phyloP scores from a whole-genome alignment of 257 asterid species.

The Solanum paucissectum region DNA sequence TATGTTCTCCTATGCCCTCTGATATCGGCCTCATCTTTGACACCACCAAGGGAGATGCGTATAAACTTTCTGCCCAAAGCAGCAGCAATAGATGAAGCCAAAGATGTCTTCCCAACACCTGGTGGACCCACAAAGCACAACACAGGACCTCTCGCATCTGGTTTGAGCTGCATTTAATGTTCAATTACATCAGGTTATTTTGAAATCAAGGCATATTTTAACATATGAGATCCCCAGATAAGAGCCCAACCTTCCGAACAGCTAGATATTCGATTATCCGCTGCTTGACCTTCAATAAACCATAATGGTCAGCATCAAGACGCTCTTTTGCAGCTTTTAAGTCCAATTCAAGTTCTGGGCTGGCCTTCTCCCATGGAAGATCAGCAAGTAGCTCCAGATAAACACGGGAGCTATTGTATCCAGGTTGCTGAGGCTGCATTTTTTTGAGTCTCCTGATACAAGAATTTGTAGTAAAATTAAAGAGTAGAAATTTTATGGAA shows the following conservation, averaged over 20 bases:
- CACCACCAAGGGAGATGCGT: slow-evolving; percentile 98
- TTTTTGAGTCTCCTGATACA: slow-evolving; percentile 84
- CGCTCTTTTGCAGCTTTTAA: slow-evolving; percentile 83
- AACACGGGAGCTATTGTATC: slow-evolving; percentile 83
- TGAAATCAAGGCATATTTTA: neutral
- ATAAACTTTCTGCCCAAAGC: slow-evolving; percentile 94
- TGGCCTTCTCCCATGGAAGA: slow-evolving; percentile 90
- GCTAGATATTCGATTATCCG: slow-evolving; percentile 96
- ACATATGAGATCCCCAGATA: neutral
- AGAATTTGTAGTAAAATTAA: slow-evolving; percentile 13
- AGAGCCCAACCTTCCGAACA: slow-evolving; percentile 75
- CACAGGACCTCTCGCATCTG: slow-evolving; percentile 97
- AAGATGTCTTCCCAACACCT: slow-evolving; percentile 98
- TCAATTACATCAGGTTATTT: neutral
- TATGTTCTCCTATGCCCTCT: slow-evolving; percentile 98
- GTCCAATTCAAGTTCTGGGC: slow-evolving; percentile 74
- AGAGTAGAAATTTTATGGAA: neutral
- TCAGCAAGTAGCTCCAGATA: slow-evolving; percentile 98
- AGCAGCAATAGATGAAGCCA: slow-evolving; percentile 94
- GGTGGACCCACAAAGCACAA: slow-evolving; percentile 99
- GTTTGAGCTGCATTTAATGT: slow-evolving; percentile 70
- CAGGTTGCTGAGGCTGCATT: slow-evolving; percentile 99
- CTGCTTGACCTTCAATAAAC: slow-evolving; percentile 87
- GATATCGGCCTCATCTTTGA: slow-evolving; percentile 96
- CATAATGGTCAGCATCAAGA: slow-evolving; percentile 90